Evolutionary conservation across 805 yeast genomes (phyloP), one percentile per base, ranked within the genome.

Genomic region (Kodamaea leandrae): DNA sequence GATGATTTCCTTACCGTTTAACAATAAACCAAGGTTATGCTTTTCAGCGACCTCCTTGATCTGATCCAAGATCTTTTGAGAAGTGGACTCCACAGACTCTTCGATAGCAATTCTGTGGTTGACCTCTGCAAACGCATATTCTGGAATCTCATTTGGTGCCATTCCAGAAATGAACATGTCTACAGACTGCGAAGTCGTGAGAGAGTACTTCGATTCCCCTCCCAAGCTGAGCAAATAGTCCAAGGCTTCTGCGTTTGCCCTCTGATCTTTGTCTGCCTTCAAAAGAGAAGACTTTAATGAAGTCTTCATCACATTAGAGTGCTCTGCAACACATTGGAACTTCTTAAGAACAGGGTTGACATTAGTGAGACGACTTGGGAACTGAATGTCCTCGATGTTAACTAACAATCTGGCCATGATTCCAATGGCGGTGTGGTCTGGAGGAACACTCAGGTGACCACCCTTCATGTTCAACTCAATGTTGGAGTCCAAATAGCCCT

Each of bases 361-460:
- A 37, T 66, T 64, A 10, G 74, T 60, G 26, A 75, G 52, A 17
- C 67, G 52, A 16, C 71, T 60, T 13, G 60, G 55, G 43, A 60
- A 73, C 26, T 54, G 66, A n/a, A 41, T 41, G 13, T 55, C 59
- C 43, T 75, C 79, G 32, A 73, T 57, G 29, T 48, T 53, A 16
- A 53, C 60, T 14, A 72, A 60, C 42, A 75, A 55, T 42, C 66
- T 63, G 3, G 76, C 62, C 54, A 73, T 55, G 3, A 73, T 60
- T 0, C 80, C 79, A 49, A 74, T 74, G 1, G 71, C 55, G 0
- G 79, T 73, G 50, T 73, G 76, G 15, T 62, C 57, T 13, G 76
- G 77, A 4, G 80, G 79, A 14, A 73, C 56, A 0, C 76, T 68
- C 0, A 78, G 72, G 52, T 74, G 80, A 0, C 79, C 79, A 17